Base-by-base conservation (phyloP, 2,329 filamentous ascomycete genomes). In the Apiospora pterosperma region DNA sequence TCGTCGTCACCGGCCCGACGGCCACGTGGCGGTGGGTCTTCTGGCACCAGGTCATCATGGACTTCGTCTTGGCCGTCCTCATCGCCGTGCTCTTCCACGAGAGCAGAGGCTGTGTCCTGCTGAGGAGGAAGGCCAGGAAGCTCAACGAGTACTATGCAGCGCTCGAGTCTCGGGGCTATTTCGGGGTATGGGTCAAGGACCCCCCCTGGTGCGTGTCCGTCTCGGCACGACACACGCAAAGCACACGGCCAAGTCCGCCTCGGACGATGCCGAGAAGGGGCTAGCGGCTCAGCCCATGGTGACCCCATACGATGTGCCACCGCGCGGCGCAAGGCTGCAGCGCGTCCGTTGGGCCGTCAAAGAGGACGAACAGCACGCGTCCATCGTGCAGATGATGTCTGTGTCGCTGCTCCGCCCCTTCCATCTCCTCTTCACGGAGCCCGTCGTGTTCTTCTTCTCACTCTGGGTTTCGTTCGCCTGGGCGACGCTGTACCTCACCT, bases 401-500 rank as follows among this genome's bases (percentile, higher is more conserved):
- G 87, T 92, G 14, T 96, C 92, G 0, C 77, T 95, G 7, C 88
- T 87, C 68, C 86, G 93, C 0, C 93, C 93, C 0, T 96, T 97
- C 75, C 87, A 89, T 71, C 83, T 94, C 1, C 85, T 94, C 19
- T 79, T 90, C 68, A 93, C 91, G 0, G 91, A 94, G 69, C 89
- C 91, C 0, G 89, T 93, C 11, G 90, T 94, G 16, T 93, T 93
- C 77, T 93, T 87, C 80, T 97, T 97, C 80, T 93, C 90, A 0
- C 82, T 97, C 0, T 97, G 94, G 94, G 90, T 93, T 0, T 85
- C 92, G 0, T 97, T 97, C 76, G 90, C 90, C 23, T 97, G 94
- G 94, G 93, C 91, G 0, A 86, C 97, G 0, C 85, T 97, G 0
- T 97, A 97, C 76, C 81, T 97, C 21, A 92, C 91, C 14, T 95